Evolutionary conservation across 2,329 filamentous ascomycete genomes (phyloP).

Genomic region (Chaetomium globosum): DNA sequence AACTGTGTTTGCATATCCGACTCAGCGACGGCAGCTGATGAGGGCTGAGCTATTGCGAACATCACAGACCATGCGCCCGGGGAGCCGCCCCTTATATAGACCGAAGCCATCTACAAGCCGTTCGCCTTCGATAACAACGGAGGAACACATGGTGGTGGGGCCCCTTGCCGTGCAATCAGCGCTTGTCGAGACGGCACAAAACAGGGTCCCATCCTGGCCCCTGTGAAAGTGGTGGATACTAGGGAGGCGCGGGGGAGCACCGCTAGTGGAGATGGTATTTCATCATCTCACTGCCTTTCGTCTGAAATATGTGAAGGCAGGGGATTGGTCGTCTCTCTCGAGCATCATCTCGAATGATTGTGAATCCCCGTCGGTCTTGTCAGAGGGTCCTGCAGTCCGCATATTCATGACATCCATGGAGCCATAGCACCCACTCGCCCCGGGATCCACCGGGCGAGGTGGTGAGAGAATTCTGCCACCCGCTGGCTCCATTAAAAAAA

Average conservation of each 20-base stretch:
- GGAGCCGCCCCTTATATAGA: conserved; percentile 24
- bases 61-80: not conserved
- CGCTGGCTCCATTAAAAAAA: conserved; percentile 3
- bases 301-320: not conserved
- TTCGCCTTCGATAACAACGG: conserved; percentile 6
- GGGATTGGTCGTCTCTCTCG: conserved; percentile 5
- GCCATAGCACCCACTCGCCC: conserved; percentile 20
- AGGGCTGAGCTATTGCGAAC: conserved; percentile 9
- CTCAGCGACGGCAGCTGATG: conserved; percentile 13
- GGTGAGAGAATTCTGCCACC: conserved; percentile 7
- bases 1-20: conserved; percentile 17
- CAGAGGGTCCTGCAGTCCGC: not conserved
- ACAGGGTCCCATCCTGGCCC: conserved; percentile 24
- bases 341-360: conserved; percentile 11
- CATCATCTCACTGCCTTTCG: conserved; percentile 7
- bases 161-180: conserved; percentile 20
- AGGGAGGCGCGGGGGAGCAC: conserved; percentile 14
- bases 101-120: conserved; percentile 16
- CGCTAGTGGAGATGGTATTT: conserved; percentile 6
- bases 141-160: conserved; percentile 17
- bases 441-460: conserved; percentile 5
- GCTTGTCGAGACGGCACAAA: conserved; percentile 12
- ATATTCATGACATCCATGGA: conserved; percentile 2
- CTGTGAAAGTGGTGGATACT: conserved; percentile 23
- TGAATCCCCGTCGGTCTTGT: not conserved